Conservation (phyloP, 2,329 filamentous ascomycete species). For the Cercospora sp. region DNA sequence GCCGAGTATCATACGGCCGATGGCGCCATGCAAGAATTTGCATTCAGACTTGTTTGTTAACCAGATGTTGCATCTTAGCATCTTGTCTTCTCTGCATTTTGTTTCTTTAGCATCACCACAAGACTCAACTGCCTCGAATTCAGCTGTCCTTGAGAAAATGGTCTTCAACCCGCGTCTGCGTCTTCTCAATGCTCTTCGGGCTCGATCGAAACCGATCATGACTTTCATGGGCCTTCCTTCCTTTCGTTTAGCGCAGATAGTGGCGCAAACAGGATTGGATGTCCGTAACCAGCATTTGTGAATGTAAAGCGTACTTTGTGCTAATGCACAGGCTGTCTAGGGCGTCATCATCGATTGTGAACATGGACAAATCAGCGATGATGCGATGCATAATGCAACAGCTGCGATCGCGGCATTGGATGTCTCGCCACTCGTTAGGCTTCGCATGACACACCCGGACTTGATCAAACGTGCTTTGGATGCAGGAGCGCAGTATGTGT, state of each 20-base stretch:
- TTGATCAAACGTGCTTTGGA: slow-evolving; percentile 61
- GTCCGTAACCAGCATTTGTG: neutral
- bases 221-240: slow-evolving; percentile 52
- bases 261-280: slow-evolving; percentile 62
- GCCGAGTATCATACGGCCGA: neutral
- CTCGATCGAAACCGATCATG: neutral
- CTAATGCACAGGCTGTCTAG: neutral
- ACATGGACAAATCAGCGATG: slow-evolving; percentile 57
- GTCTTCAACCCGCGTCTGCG: slow-evolving; percentile 7
- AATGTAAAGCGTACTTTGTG: neutral
- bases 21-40: neutral
- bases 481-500: slow-evolving; percentile 51
- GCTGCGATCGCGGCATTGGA: slow-evolving; percentile 46
- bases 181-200: slow-evolving; percentile 9
- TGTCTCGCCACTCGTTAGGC: slow-evolving; percentile 46
- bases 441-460: slow-evolving; percentile 58
- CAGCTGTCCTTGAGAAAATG: neutral
- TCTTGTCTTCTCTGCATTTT: neutral
- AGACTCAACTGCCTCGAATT: neutral
- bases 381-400: slow-evolving; percentile 57
- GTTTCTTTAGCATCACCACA: neutral
- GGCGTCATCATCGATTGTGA: slow-evolving; percentile 62
- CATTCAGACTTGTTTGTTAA: neutral
- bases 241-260: slow-evolving; percentile 52
- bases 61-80: neutral